Evolutionary conservation across 305 asterid species (phyloP), one percentile per base, ranked within the genome.

Genomic region (Solanum hybrid): DNA sequence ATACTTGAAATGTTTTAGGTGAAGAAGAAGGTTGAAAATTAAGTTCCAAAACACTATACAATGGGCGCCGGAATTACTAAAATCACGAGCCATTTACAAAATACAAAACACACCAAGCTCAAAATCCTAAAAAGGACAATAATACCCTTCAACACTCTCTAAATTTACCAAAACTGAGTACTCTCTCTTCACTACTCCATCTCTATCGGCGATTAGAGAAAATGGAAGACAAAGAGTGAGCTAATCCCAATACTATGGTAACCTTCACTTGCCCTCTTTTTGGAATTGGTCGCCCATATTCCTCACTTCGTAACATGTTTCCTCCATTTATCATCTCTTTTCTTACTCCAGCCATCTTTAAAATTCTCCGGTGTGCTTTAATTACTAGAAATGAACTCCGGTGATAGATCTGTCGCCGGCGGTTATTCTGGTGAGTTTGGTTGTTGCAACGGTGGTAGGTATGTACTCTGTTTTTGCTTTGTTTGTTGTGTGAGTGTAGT

Each of bases 261-360:
- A 91, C 94, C 92, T 94, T 95, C 92, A 94, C 96, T 79, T 93
- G 94, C 72, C 95, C 95, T 82, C 95, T 91, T 86, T 61, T 91
- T 45, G 95, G 95, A 29, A 93, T 91, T 45, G 79, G 92, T n/a
- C 94, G 70, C 13, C 93, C 88, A 20, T 91, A 87, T 3, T 79
- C 91, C 10, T 38, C 38, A 70, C 92, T 89, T 32, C 91, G 89
- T 33, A 75, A 87, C n/a, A 78, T n/a, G 20, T 89, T 61, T 20
- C 88, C 86, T 4, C 90, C 89, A 31, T 51, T 10, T 73, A 78
- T 26, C 68, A 89, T 89, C 76, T 45, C 90, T 41, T 73, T 88
- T 12, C 90, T 90, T 27, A 78, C 81, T 38, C 88, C 90, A 3
- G 91, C 92, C 93, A 92, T 91, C 29, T 75, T 39, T 13, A 7